Evolutionary conservation across 2,329 filamentous ascomycete species (phyloP).

Genomic region (Aspergillus piperis): DNA sequence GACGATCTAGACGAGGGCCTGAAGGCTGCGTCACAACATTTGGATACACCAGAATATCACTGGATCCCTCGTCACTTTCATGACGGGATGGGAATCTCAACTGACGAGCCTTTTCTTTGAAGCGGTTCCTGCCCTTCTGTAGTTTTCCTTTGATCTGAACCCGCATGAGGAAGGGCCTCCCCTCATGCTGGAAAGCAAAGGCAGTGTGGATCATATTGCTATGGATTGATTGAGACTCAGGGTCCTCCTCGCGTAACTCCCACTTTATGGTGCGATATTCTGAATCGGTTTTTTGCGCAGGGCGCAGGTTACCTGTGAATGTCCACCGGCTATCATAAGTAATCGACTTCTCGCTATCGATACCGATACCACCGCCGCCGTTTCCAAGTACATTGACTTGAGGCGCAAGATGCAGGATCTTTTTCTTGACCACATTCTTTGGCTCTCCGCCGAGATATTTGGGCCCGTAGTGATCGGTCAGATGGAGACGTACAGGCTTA

Average conservation of each 20-base stretch:
- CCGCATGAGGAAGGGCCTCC: neutral
- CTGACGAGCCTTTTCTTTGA: neutral
- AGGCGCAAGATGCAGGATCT: conserved; percentile 15
- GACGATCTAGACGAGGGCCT: neutral
- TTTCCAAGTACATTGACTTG: conserved; percentile 17
- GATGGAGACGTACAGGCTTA: neutral
- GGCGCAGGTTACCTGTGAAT: conserved; percentile 15
- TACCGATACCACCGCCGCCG: conserved; percentile 18
- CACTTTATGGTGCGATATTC: neutral
- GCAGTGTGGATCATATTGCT: conserved; percentile 1
- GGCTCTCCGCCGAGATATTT: conserved; percentile 18
- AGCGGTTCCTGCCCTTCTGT: neutral
- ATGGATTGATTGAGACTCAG: neutral
- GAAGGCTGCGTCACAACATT: neutral
- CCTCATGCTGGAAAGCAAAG: neutral
- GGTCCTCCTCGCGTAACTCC: conserved; percentile 1
- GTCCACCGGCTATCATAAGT: conserved; percentile 14
- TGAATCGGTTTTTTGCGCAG: neutral
- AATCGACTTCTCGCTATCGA: conserved; percentile 11
- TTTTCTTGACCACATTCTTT: conserved; percentile 14
- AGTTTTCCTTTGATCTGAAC: neutral
- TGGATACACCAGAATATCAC: conserved; percentile 3
- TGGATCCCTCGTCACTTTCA: neutral
- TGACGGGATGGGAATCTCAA: neutral
- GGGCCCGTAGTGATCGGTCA: conserved; percentile 23